Evolutionary conservation across 2,329 filamentous ascomycete genomes (phyloP).

Genomic region (Fusarium verticillioides): DNA sequence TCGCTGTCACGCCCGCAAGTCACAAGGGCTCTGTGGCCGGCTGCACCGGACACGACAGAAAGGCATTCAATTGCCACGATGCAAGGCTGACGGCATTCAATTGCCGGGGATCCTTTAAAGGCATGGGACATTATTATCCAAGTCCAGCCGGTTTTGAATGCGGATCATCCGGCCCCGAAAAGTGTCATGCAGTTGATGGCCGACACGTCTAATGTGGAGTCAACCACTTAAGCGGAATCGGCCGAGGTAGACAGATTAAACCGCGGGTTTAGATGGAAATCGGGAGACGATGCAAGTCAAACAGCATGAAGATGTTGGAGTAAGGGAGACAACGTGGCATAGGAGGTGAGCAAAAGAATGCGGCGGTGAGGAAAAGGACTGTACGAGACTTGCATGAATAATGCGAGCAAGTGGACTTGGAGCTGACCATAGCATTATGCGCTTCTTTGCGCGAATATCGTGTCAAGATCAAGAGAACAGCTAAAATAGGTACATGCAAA

Average conservation of each 20-base stretch:
- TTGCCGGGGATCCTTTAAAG: background rate
- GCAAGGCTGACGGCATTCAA: background rate
- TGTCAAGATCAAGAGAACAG: background rate
- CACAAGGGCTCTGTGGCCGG: slow-evolving; percentile 4
- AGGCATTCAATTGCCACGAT: background rate
- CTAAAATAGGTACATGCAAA: background rate
- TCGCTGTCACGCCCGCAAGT: slow-evolving; percentile 1
- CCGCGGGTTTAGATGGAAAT: background rate
- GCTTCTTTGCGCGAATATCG: background rate
- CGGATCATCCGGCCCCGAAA: slow-evolving; percentile 16
- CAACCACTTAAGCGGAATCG: slow-evolving; percentile 16
- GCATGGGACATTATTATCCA: background rate
- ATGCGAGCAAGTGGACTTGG: background rate
- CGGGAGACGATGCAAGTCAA: slow-evolving; percentile 3
- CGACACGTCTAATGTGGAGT: background rate
- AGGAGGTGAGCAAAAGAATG: slow-evolving; percentile 16
- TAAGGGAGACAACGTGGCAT: slow-evolving; percentile 19
- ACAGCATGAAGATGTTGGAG: slow-evolving; percentile 33
- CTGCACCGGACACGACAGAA: background rate
- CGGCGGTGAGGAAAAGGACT: slow-evolving; percentile 37
- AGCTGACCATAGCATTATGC: background rate
- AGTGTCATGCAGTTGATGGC: background rate
- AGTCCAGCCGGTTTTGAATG: background rate
- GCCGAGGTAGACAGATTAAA: slow-evolving; percentile 9
- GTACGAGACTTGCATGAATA: slow-evolving; percentile 27